Percentiles rank a stretch among this genome's conserved stretches.
phyloP scores from a whole-genome alignment of 495 filamentous ascomycete genomes.

The Penicillium steckii region DNA sequence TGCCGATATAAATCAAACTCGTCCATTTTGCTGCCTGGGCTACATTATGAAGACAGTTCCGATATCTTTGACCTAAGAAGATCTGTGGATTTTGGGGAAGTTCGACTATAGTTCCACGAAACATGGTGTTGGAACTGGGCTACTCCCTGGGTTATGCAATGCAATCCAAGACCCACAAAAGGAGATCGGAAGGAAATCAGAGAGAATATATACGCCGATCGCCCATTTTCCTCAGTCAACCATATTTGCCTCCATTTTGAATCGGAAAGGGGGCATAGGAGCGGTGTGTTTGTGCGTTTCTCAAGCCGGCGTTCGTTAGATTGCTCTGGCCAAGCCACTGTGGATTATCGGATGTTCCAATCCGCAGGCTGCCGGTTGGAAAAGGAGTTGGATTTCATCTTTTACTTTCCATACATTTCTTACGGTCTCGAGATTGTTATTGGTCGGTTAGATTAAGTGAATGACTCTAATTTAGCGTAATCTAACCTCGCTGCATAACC shows the following conservation, averaged over 20 bases:
- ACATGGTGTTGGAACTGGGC: background rate
- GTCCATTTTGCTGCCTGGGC: constrained; percentile 25
- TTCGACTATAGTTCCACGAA: constrained; percentile 21
- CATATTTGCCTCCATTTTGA: background rate
- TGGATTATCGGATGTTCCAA: constrained; percentile 7
- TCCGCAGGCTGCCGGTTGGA: background rate
- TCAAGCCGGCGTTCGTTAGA: constrained; percentile 7
- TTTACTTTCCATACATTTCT: background rate
- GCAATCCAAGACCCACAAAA: constrained; percentile 1
- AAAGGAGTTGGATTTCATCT: background rate
- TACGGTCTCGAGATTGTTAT: too few relatives aligned
- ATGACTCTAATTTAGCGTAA: background rate
- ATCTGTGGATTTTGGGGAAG: constrained; percentile 19
- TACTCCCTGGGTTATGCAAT: too few relatives aligned
- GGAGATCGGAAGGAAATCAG: background rate
- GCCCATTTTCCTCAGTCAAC: background rate
- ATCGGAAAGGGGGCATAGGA: constrained; percentile 8
- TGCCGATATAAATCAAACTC: constrained; percentile 20
- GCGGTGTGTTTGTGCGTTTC: constrained; percentile 13
- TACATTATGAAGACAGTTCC: constrained; percentile 18
- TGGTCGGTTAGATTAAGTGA: background rate
- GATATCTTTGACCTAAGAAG: constrained; percentile 17
- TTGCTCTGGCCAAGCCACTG: constrained; percentile 11
- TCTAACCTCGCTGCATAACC: too few relatives aligned
- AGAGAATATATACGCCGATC: background rate